Evolutionary conservation across 805 yeast species (phyloP).

Genomic region (Sporopachydermia lactativora): DNA sequence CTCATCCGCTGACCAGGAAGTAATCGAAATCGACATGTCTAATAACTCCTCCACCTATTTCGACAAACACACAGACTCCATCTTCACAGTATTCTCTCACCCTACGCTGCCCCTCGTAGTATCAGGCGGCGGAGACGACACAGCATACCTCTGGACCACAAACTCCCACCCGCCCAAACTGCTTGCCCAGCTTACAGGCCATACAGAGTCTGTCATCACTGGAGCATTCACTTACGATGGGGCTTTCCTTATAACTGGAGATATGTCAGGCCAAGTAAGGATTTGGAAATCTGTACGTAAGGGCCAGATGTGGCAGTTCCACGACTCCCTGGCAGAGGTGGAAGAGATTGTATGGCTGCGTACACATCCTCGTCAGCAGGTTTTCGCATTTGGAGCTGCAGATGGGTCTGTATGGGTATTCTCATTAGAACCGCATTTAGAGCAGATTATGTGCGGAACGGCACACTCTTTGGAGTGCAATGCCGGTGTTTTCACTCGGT

Average conservation of each 20-base stretch:
- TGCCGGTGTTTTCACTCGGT: slow-evolving; percentile 59
- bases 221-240: slow-evolving; percentile 83
- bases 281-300: slow-evolving; percentile 58
- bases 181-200: slow-evolving; percentile 65
- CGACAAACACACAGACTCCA: slow-evolving; percentile 80
- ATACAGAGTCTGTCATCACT: slow-evolving; percentile 75
- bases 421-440: slow-evolving; percentile 51
- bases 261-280: slow-evolving; percentile 82
- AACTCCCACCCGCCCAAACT: slow-evolving; percentile 61
- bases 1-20: slow-evolving; percentile 36
- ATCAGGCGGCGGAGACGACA: slow-evolving; percentile 93
- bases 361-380: slow-evolving; percentile 59
- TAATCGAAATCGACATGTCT: slow-evolving; percentile 69
- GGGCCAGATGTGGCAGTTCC: slow-evolving; percentile 71
- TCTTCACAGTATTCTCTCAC: slow-evolving; percentile 70
- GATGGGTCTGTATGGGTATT: slow-evolving; percentile 96
- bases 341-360: slow-evolving; percentile 81
- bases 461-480: slow-evolving; percentile 74
- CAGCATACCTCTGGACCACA: slow-evolving; percentile 85
- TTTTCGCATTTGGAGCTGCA: slow-evolving; percentile 82
- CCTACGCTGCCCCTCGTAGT: slow-evolving; percentile 72
- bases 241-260: slow-evolving; percentile 70
- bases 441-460: slow-evolving; percentile 56
- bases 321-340: slow-evolving; percentile 66
- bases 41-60: slow-evolving; percentile 85